phyloP scores from a whole-genome alignment of 331 rosid species.

The Quercus phellos region DNA sequence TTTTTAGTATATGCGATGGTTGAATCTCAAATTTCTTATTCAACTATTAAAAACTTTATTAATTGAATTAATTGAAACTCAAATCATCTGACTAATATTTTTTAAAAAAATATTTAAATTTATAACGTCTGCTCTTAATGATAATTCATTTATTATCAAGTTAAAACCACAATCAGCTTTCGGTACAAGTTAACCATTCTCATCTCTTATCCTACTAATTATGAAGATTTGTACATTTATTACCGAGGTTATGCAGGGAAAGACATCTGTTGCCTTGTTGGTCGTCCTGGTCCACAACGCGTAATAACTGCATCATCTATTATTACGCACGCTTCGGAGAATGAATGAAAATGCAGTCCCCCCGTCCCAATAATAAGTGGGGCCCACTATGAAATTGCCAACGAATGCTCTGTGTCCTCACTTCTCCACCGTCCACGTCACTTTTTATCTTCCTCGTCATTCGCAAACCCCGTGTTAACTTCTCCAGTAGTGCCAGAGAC shows the following conservation, averaged over 20 bases:
- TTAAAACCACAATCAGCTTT: rapidly evolving
- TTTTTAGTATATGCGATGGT: rapidly evolving
- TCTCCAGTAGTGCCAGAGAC: no score
- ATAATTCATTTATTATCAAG: rapidly evolving
- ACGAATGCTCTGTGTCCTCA: neutral
- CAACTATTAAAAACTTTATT: rapidly evolving
- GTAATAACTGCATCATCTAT: neutral
- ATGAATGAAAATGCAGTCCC: neutral
- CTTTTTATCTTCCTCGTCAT: conserved; percentile 5
- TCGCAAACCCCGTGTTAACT: neutral
- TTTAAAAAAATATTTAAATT: no score
- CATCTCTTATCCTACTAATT: no score
- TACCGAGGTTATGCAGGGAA: no score
- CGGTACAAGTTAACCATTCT: rapidly evolving
- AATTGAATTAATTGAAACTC: no score
- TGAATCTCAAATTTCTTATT: no score
- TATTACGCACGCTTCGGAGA: neutral
- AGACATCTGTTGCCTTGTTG: no score
- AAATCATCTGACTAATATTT: no score
- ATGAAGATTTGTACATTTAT: no score
- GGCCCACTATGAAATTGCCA: neutral
- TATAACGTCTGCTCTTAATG: rapidly evolving
- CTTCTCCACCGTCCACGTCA: conserved; percentile 32
- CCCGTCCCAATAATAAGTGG: neutral
- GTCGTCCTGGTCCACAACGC: neutral